Base-by-base conservation (phyloP, 768 basidiomycete genomes). In the Calocybe cyanea region DNA sequence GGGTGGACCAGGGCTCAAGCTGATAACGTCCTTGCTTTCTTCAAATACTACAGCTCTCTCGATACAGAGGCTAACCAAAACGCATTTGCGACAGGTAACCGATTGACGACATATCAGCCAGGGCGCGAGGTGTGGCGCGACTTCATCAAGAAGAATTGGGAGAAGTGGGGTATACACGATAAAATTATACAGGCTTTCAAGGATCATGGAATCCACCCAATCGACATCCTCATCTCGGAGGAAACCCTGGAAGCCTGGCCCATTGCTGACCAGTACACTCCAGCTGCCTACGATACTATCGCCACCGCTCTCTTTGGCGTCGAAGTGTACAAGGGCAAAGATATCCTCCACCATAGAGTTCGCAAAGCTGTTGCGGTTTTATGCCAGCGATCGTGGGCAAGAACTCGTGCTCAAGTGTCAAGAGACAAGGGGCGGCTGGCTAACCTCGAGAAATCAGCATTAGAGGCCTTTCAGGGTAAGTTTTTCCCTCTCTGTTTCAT, bases 81-180 rank as follows among this genome's bases (percentile, higher is more conserved):
- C 8, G 32, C 33, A 1, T 60, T 63, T 7, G 7, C 28, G n/a
- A 13, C 13, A 2, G 18, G 38, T n/a, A 2, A 2, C 2, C 23
- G 15, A 3, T 14, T 15, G 7, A 17, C 17, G 0, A 14, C 35
- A 0, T 11, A n/a, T 11, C 20, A 30, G 15, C 51, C 54, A 7
- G 60, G 60, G 1, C 47, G 57, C 1, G 39, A 47, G 11, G 30
- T 38, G 0, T 61, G 52, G 31, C 8, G n/a, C 31, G n/a, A 8
- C 9, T n/a, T 32, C 9, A n/a, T 32, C 8, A 8, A 8, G 52
- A 42, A 32, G 7, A 23, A 17, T 2, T 61, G 37, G 20, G 50
- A 57, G 4, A 35, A 3, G 1, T 54, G 53, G 57, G 38, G 40
- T 6, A 50, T 59, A 7, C 54, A 58, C 25, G 21, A 30, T 11